Evolutionary conservation across 2,329 filamentous ascomycete species (phyloP), one percentile per base, ranked within the genome.

Genomic region (Nemania sp.): DNA sequence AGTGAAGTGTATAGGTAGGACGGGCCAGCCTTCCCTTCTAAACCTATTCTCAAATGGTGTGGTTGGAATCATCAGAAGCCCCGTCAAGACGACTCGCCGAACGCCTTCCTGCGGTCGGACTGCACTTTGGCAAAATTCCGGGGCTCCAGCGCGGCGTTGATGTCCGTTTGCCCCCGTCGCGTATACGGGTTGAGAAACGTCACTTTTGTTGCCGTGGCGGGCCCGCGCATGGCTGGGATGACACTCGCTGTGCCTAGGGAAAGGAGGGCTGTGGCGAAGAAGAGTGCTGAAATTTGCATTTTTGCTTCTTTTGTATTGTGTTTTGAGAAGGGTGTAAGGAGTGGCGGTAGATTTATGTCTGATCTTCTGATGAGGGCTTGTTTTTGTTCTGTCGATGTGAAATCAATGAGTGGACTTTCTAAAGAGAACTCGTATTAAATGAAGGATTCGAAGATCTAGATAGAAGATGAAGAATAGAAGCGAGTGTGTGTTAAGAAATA

Each of bases 221-320:
- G 6, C 9, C 45, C 45, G 29, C 45, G 42, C n/a, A 42, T 5
- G 2, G 15, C 12, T n/a, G 62, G 62, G 32, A 64, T 62, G n/a
- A 62, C 37, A 47, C 59, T 59, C 2, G 62, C 59, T 32, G 48
- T 13, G n/a, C 62, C 9, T 34, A 64, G 51, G 13, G 55, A 53
- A 6, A 64, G 55, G 15, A 59, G 15, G 11, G 29, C 45, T 11
- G 55, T 29, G 9, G 47, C 34, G 7, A 64, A 15, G 39, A 64
- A 34, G 15, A 64, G 13, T 4, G 29, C 39, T 40, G 47, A 5
- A 4, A 64, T 34, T 25, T 62, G 65, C 42, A 54, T 61, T 49
- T 55, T 66, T 21, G 10, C 29, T 50, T n/a, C n/a, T 17, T 53
- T 12, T 48, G n/a, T 37, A 9, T 32, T 15, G 15, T 17, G 11